Percentiles rank a stretch among this genome's conserved stretches.
Evolutionary conservation across 2,329 filamentous ascomycete genomes (phyloP).

Genomic region (Trichoderma sp.): DNA sequence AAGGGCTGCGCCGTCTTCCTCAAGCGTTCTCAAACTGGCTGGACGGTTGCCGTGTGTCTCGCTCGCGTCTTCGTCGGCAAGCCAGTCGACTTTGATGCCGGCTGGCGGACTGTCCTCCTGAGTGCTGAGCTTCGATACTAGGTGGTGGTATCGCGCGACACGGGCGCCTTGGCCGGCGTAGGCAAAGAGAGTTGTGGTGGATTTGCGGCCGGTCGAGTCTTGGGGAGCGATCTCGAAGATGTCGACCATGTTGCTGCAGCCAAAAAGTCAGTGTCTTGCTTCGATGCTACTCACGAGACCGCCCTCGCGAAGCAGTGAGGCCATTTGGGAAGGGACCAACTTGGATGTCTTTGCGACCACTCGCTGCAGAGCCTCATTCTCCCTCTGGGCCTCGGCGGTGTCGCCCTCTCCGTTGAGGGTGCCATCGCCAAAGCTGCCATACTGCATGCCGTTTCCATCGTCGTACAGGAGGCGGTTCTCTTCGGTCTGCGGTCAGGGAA

Average conservation of each 20-base stretch:
- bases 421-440: constrained; percentile 64
- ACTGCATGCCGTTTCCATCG: constrained; percentile 60
- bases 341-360: constrained; percentile 67
- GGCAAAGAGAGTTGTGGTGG: constrained; percentile 49
- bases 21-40: constrained; percentile 41
- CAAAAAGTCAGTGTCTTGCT: constrained; percentile 18
- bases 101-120: constrained; percentile 46
- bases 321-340: constrained; percentile 45
- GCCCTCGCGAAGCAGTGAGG: not conserved
- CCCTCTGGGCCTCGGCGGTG: constrained; percentile 63
- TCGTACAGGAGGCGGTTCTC: constrained; percentile 63
- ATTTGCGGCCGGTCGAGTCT: constrained; percentile 44
- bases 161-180: constrained; percentile 59
- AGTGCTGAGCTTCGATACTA: constrained; percentile 60
- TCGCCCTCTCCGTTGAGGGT: constrained; percentile 58
- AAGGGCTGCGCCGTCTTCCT: constrained; percentile 47
- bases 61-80: constrained; percentile 53
- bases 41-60: constrained; percentile 48
- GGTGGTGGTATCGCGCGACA: constrained; percentile 61
- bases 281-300: not conserved
- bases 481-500: constrained; percentile 50
- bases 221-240: constrained; percentile 66
- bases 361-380: constrained; percentile 65
- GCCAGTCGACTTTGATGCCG: constrained; percentile 58
- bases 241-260: constrained; percentile 64